Conservation (phyloP, 768 basidiomycete species). For the Tulasnella sp. region DNA sequence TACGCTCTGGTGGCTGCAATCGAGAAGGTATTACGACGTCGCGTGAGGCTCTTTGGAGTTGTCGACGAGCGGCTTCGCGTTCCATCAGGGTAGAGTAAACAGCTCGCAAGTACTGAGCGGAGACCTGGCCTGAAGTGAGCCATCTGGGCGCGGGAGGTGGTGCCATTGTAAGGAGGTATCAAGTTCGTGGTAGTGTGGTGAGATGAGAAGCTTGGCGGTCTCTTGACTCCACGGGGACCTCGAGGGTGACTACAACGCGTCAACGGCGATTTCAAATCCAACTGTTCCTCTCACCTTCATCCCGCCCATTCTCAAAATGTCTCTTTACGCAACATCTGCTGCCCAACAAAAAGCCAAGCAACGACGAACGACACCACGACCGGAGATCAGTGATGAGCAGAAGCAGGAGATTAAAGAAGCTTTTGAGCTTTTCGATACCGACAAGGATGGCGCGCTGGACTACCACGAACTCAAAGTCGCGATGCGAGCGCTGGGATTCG, state of each 20-base stretch:
- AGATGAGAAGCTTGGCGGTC: background rate
- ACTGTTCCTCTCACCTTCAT: background rate
- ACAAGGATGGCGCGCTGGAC: conserved; percentile 92
- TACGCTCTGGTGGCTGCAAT: background rate
- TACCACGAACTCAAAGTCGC: conserved; percentile 99
- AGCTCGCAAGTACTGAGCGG: background rate
- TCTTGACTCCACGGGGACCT: background rate
- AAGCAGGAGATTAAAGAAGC: conserved; percentile 97
- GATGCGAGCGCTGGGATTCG: conserved; percentile 95
- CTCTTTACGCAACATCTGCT: conserved; percentile 13
- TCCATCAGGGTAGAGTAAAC: conserved; percentile 4
- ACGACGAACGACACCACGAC: conserved; percentile 59
- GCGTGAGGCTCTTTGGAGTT: background rate
- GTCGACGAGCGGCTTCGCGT: background rate
- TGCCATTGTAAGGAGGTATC: background rate
- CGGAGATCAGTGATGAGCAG: conserved; percentile 71
- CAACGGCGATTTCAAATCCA: background rate
- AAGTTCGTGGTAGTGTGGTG: background rate
- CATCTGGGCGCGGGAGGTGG: background rate
- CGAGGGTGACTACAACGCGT: background rate
- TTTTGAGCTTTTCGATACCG: conserved; percentile 97
- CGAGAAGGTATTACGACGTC: background rate
- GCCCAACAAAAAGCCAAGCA: conserved; percentile 49
- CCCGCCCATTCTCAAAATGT: background rate
- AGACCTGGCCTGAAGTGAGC: background rate